Conservation (phyloP, 345 rosid genomes). For the Lepidium sativum region DNA sequence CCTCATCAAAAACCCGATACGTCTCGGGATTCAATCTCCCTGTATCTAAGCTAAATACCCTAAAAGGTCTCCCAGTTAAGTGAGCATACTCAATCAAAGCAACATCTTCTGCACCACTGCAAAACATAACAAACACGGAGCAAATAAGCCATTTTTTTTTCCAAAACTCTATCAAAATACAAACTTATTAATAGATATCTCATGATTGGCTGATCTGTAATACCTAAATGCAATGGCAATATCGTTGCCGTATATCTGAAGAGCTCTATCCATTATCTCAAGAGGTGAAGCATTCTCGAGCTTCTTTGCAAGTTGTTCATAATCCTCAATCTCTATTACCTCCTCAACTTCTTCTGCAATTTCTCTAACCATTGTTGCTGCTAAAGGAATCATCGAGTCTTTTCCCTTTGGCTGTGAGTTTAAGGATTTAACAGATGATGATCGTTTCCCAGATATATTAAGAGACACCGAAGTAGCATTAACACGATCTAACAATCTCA, state of each 20-base stretch:
- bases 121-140: background rate
- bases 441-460: conserved; percentile 36
- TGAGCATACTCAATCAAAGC: conserved; percentile 88
- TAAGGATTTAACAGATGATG: conserved; percentile 35
- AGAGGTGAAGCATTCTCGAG: conserved; percentile 71
- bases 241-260: conserved; percentile 69
- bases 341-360: conserved; percentile 34
- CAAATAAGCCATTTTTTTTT: background rate
- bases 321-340: conserved; percentile 39
- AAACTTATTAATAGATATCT: background rate
- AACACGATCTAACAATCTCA: conserved; percentile 39
- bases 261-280: conserved; percentile 78
- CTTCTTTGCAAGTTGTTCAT: conserved; percentile 44
- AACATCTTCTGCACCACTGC: conserved; percentile 96
- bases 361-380: conserved; percentile 31
- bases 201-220: background rate
- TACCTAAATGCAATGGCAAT: conserved; percentile 97
- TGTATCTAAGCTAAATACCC: conserved; percentile 92
- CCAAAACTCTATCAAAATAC: background rate
- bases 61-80: conserved; percentile 68
- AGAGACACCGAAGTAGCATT: conserved; percentile 25
- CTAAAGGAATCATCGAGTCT: conserved; percentile 16
- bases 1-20: conserved; percentile 53
- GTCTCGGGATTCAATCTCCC: conserved; percentile 92
- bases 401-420: conserved; percentile 53